These are phyloP conservation scores for Penicillium mononematosum DNA, from an alignment of 495 filamentous ascomycete genomes.

Conservation along the genomic window DNA sequence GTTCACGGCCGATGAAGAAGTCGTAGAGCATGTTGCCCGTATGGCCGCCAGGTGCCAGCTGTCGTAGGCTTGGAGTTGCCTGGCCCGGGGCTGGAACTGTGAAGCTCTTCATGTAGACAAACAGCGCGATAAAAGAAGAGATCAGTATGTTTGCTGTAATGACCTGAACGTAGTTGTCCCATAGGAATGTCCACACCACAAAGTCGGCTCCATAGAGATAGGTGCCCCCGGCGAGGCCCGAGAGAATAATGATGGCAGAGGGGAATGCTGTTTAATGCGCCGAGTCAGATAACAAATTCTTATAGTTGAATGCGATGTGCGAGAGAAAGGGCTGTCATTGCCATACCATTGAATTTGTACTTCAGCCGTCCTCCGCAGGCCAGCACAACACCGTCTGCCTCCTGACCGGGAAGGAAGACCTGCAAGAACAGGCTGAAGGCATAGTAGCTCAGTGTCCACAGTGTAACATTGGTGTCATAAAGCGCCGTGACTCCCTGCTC, in stretches of 20 bases:
- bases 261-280: constrained; percentile 59
- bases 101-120: constrained; percentile 79
- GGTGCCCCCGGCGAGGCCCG: constrained; percentile 68
- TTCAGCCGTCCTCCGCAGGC: constrained; percentile 70
- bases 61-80: constrained; percentile 58
- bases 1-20: constrained; percentile 95
- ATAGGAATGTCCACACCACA: constrained; percentile 86
- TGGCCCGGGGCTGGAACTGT: constrained; percentile 66
- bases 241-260: constrained; percentile 68
- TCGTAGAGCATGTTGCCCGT: constrained; percentile 89
- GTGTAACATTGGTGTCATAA: constrained; percentile 56
- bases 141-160: constrained; percentile 81
- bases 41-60: constrained; percentile 77
- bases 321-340: neutral
- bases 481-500: constrained; percentile 62
- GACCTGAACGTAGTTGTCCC: constrained; percentile 84
- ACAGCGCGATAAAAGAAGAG: constrained; percentile 63
- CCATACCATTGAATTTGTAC: constrained; percentile 85
- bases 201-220: constrained; percentile 76
- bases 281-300: constrained; percentile 6
- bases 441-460: constrained; percentile 75
- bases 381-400: constrained; percentile 67
- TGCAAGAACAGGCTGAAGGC: constrained; percentile 72
- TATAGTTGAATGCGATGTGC: neutral
- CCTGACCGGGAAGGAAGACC: constrained; percentile 73